These are phyloP conservation scores for Magnaporthales sp. DNA, from an alignment of 2,329 filamentous ascomycete species.

Conservation along the genomic window DNA sequence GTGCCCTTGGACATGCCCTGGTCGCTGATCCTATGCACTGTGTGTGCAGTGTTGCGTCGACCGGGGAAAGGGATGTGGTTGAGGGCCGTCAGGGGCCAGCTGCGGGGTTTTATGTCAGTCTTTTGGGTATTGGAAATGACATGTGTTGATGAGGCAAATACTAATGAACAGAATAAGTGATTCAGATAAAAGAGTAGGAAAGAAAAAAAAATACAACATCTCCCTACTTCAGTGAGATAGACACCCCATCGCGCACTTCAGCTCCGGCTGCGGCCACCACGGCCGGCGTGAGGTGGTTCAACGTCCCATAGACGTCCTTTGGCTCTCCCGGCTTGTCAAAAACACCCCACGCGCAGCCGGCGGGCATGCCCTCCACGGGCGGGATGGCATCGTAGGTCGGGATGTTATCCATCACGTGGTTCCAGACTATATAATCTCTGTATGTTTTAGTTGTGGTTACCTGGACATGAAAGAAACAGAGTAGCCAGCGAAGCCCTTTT, in stretches of 20 bases:
- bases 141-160: neutral
- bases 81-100: neutral
- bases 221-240: neutral
- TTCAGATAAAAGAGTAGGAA: neutral
- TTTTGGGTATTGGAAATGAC: neutral
- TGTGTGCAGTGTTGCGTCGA: neutral
- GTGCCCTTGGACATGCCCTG: slow-evolving; percentile 8
- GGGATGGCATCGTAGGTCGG: neutral
- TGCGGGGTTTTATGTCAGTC: neutral
- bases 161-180: neutral
- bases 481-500: too few relatives aligned
- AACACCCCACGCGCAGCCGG: slow-evolving; percentile 33
- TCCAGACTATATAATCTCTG: too few relatives aligned
- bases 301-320: slow-evolving; percentile 28
- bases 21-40: slow-evolving; percentile 3
- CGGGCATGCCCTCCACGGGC: neutral
- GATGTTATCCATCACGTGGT: neutral
- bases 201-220: neutral
- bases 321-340: slow-evolving; percentile 24
- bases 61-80: neutral
- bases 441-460: too few relatives aligned
- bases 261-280: slow-evolving; percentile 7
- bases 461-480: too few relatives aligned
- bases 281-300: slow-evolving; percentile 15
- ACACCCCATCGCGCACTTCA: neutral